Evolutionary conservation across 1,284 basidiomycete genomes (phyloP), one percentile per base, ranked within the genome.

Genomic region (Ustilago trichophora): DNA sequence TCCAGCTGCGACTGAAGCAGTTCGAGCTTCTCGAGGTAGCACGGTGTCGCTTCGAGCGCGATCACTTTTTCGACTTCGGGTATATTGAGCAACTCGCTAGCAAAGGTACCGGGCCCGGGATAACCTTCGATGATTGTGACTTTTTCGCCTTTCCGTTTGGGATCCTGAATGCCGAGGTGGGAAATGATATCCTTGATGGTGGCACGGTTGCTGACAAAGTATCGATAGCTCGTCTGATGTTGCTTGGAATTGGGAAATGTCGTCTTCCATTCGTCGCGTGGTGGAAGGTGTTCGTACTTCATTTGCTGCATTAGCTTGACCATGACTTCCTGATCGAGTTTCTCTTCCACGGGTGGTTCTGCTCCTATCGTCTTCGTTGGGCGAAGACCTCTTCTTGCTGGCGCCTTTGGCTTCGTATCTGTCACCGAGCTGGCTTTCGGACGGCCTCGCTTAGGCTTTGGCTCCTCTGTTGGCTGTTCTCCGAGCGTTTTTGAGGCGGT

Each of bases 1-100:
- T 52, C 56, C 18, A 72, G 16, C 29, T 57, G 38, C 4, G 26
- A 10, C 25, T 57, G 35, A 7, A 75, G 72, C 41, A 65, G 35
- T 6, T 60, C 49, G 12, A 76, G 57, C 31, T 38, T 56, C 15
- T 53, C 31, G 13, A 62, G 26, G 25, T 68, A 79, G 13, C 31
- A 27, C 3, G 67, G 43, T 8, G 60, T 41, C n/a, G 57, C 38
- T 50, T 80, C 78, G 34, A 80, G 54, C 11, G 76, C 70, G n/a
- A 80, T 60, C 33, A 80, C 66, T n/a, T 70, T 75, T 29, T 78
- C 77, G n/a, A 80, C 78, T n/a, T 59, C 48, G 5, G 69, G 53
- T 26, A 72, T 46, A 44, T 67, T 44, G 49, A 77, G 35, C 10
- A 80, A 54, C 44, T 69, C 60, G 44, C 69, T 65, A 3, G 78